These are phyloP conservation scores for Skeletonema menzelii DNA, from an alignment of 108 stramenopile species.

Conservation along the genomic window DNA sequence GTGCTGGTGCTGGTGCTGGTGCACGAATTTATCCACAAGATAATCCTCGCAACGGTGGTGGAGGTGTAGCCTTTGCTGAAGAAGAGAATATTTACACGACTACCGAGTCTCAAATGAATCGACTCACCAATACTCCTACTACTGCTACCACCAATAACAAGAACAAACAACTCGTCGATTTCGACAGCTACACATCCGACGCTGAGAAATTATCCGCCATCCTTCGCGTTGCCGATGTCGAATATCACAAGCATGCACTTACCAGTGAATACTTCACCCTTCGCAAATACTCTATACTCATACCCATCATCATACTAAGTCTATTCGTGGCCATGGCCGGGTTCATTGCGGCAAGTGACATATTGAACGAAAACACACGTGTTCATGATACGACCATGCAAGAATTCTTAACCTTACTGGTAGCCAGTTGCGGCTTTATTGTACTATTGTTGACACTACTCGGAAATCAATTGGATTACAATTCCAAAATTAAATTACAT, in stretches of 20 bases:
- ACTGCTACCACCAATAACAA: background rate
- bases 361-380: conserved; percentile 6
- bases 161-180: conserved; percentile 6
- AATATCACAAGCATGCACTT: conserved; percentile 29
- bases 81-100: background rate
- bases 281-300: conserved; percentile 21
- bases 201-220: conserved; percentile 33
- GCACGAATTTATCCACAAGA: background rate
- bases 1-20: background rate
- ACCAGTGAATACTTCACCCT: conserved; percentile 19
- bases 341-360: conserved; percentile 14
- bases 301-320: conserved; percentile 9
- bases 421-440: conserved; percentile 19
- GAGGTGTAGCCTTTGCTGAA: background rate
- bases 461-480: conserved; percentile 15
- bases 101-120: background rate
- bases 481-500: conserved; percentile 21
- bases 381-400: conserved; percentile 14
- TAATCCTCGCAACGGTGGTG: background rate
- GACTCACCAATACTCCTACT: background rate
- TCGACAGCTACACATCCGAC: conserved; percentile 22
- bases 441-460: conserved; percentile 18
- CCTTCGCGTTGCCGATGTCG: conserved; percentile 17
- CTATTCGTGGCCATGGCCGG: conserved; percentile 21
- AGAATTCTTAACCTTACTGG: conserved; percentile 18